Percentiles rank a stretch among this genome's conserved stretches.
Conservation (phyloP, 768 basidiomycete genomes). For the Asterophora lycoperdoides region DNA sequence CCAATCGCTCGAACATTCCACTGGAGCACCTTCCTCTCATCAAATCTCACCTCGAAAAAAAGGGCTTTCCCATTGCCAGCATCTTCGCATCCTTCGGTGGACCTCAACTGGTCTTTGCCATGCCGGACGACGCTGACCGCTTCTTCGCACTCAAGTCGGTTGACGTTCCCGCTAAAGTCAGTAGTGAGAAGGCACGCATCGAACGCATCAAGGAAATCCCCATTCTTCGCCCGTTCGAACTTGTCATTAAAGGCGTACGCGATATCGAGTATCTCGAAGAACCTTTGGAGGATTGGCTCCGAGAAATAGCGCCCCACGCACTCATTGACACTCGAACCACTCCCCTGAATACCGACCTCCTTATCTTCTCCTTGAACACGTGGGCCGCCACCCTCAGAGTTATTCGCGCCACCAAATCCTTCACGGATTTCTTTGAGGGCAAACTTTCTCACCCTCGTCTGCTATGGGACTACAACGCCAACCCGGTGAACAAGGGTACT, state of each 20-base stretch:
- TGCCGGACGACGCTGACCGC: conserved; percentile 1
- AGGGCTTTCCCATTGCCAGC: conserved; percentile 4
- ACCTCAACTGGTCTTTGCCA: conserved; percentile 1
- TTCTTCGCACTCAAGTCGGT: not conserved
- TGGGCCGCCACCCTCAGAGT: not conserved
- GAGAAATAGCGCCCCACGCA: not conserved
- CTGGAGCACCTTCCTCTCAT: conserved; percentile 3
- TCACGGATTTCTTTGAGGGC: not conserved
- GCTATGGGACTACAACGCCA: not conserved
- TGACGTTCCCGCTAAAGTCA: conserved; percentile 1
- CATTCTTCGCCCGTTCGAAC: conserved; percentile 2
- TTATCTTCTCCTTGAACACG: conserved; percentile 1
- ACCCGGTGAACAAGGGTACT: not conserved
- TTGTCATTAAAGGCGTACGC: not conserved
- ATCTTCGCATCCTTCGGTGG: conserved; percentile 5
- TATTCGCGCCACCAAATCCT: not conserved
- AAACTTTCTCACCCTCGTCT: not conserved
- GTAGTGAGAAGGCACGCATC: not conserved
- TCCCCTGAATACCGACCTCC: not conserved
- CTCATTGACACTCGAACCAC: not conserved
- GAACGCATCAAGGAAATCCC: conserved; percentile 6
- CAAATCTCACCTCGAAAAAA: not conserved
- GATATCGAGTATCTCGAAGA: not conserved
- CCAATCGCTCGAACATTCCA: not conserved
- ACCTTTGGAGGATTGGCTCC: conserved; percentile 1